Evolutionary conservation across 306 rosid genomes (phyloP).

Genomic region (Casuarina equisetifolia): DNA sequence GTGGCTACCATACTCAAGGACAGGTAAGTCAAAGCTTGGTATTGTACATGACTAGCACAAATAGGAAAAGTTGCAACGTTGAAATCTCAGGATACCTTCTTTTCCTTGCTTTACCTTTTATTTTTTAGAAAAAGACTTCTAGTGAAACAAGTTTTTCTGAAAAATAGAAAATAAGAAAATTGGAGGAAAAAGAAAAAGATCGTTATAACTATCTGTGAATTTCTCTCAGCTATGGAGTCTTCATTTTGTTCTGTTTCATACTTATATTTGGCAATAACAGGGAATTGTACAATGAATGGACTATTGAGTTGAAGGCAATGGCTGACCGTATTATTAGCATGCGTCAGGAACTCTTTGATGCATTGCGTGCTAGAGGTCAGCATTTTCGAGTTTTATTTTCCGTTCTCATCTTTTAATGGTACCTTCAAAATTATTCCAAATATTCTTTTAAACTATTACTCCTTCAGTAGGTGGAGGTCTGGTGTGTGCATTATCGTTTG

Average conservation of each 20-base stretch:
- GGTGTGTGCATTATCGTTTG: not conserved
- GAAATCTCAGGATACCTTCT: slow-evolving; percentile 9
- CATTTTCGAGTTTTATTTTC: slow-evolving; percentile 12
- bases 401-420: not conserved
- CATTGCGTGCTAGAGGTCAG: slow-evolving; percentile 74
- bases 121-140: not conserved
- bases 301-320: slow-evolving; percentile 94
- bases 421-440: not conserved
- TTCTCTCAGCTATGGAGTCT: slow-evolving; percentile 12
- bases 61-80: slow-evolving; percentile 6
- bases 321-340: slow-evolving; percentile 95
- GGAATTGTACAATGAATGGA: slow-evolving; percentile 84
- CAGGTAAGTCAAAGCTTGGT: slow-evolving; percentile 44
- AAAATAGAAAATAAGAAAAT: not conserved
- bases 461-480: slow-evolving; percentile 16
- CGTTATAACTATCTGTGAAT: slow-evolving; percentile 6
- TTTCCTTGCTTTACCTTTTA: not conserved
- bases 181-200: not conserved
- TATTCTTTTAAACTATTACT: not conserved
- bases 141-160: too few species aligned
- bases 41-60: not conserved
- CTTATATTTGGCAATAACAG: slow-evolving; percentile 34
- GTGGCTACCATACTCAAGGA: slow-evolving; percentile 91
- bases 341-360: slow-evolving; percentile 90
- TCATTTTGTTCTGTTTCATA: not conserved